Base-by-base conservation (phyloP, 257 asterid species). In the Paraleonurus japonicus region DNA sequence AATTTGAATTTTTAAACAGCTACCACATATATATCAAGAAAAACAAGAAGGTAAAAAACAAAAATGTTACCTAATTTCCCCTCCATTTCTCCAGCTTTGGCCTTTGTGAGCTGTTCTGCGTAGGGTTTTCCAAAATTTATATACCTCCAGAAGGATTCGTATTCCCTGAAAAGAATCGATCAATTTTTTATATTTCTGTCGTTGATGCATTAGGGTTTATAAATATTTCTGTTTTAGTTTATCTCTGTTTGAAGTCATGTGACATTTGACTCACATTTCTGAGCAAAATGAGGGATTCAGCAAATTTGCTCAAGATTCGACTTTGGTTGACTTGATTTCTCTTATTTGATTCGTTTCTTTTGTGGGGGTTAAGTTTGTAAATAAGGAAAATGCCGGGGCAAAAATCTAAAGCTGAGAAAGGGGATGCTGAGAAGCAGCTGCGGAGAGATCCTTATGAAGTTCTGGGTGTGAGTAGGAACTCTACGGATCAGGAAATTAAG, bases 401-500 rank as follows among this genome's bases (percentile, higher is more conserved):
- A 67, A 88, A 85, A 78, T 83, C 93, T 70, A 92, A 88, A 81
- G 73, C 88, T 26, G 98, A 82, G 77, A 94, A 84, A 79, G 82
- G 77, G 13, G 95, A 85, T 9, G 80, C 67, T 45, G 83, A 79
- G 68, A 85, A 86, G 87, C 87, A 86, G 92, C 80, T 73, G 77
- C 79, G 96, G 76, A 87, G 94, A 72, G 99, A 92, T 80, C 97
- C 97, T 4, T 95, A 95, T 67, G 99, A 92, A 86, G 99, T 95
- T 72, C 78, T 95, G 84, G 99, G 95, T 43, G 95, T 92, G 76
- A 71, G 79, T 70, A 87, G 80, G 71, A 89, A 84, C 79, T 88
- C 95, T 4, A 84, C 96, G 61, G 99, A 95, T 86, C 98, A 92
- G 77, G 99, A 95, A 90, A 85, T 95, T 74, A 95, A 95, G 85